Evolutionary conservation across 1,139 yeast species (phyloP), one percentile per base, ranked within the genome.

Genomic region (Komagataea norvegica): DNA sequence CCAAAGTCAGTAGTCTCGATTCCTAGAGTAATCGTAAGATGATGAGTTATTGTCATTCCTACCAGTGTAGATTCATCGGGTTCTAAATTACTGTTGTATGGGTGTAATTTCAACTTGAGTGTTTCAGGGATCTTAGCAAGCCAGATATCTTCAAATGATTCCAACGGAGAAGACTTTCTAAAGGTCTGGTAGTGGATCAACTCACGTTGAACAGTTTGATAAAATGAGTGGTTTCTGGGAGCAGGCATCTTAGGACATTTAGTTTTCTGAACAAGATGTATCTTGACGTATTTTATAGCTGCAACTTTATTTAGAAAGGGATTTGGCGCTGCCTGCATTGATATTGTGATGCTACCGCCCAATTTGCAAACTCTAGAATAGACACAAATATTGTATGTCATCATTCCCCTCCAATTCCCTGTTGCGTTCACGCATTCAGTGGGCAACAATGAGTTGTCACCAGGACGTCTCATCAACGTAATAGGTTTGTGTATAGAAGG

Each of bases 391-490:
- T 35, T 29, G 26, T 48, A 49, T 2, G 36, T 36, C 36, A 48
- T 33, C 11, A 38, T 13, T 1, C 38, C 46, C 13, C 36, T 37
- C 51, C 54, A 47, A 8, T 25, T 31, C 3, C 52, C 53, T 6
- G 10, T 11, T 4, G 46, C 39, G 5, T 37, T 32, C 10, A 46
- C 22, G 15, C 32, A 34, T 15, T 47, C 54, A n/a, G 37, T 32
- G 4, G 29, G 26, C 4, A 43, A 20, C 9, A 34, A 21, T 0
- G 53, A 49, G 16, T 31, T 37, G 2, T 38, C 41, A 3, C 37
- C n/a, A 5, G 52, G 51, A 8, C 44, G 25, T 28, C 53, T 42
- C 6, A 45, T 20, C 15, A 51, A 26, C 0, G 17, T 31, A 15
- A 51, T 41, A 6, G 34, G 34, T 20, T 17, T 34, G 16, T 25